Evolutionary conservation across 164 flowering plant species (phyloP), one percentile per base, ranked within the genome.

Genomic region (Litsea cubeba): DNA sequence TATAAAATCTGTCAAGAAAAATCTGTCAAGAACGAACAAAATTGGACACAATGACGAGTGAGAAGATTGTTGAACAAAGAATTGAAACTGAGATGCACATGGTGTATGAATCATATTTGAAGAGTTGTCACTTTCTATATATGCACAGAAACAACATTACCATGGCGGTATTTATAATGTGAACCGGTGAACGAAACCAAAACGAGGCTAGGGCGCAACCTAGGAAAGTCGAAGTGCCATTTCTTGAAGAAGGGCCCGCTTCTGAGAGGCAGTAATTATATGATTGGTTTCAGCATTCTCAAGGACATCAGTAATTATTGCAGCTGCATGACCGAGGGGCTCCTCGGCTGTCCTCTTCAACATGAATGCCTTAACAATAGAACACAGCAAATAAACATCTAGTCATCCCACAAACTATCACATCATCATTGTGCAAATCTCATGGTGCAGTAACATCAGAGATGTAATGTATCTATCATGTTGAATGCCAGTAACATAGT

Each of bases 241-340:
- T 81, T 95, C 97, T 79, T 95, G 98, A 71, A 95, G 92, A 69
- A 95, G 91, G 62, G 88, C 88, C 68, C 95, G 83, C 79, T 93
- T 93, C 81, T 93, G 99, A 2, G 91, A 65, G 73, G 99, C 90
- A 71, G 80, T 92, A 58, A 95, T 95, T 18, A 95, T 80, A 57
- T 81, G 86, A 75, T 76, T 93, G 25, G 88, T 86, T 79, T 92
- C 98, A 12, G 99, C 99, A 81, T 85, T 91, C 87, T 90, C 98
- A 2, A 95, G 90, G 24, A 95, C 94, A 75, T 95, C 97, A 2
- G 99, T 77, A 50, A 96, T 86, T 72, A 96, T 91, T 28, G 99
- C 90, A 67, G 99, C 96, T 50, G 99, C 99, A 84, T 95, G 98
- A 64, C 99, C 99, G 75, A 93, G 88, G 73, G 99, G 98, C 70